phyloP scores from a whole-genome alignment of 2,329 filamentous ascomycete species.

The Zasmidium citrigriseum region DNA sequence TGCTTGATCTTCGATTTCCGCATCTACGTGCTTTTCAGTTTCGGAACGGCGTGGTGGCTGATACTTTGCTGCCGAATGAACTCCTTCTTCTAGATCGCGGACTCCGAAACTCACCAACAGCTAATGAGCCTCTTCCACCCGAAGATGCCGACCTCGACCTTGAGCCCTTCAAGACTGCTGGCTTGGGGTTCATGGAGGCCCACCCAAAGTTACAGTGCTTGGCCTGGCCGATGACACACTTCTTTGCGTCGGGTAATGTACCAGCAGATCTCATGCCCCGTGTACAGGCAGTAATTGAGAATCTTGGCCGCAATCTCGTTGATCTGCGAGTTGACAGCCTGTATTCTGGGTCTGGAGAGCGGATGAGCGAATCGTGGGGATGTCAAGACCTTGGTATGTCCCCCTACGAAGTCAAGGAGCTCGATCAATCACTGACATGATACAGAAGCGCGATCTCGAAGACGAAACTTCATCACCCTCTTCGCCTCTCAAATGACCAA shows the following conservation, averaged over 20 bases:
- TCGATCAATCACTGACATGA: background rate
- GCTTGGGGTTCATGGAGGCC: conserved; percentile 45
- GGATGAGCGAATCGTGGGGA: conserved; percentile 21
- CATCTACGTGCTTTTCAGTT: conserved; percentile 48
- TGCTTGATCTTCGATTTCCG: conserved; percentile 44
- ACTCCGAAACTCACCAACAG: background rate
- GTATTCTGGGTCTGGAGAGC: conserved; percentile 28
- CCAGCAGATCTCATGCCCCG: conserved; percentile 29
- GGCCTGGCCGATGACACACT: conserved; percentile 49
- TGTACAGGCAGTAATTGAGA: conserved; percentile 37
- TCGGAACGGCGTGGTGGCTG: conserved; percentile 43
- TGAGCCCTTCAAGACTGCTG: no score
- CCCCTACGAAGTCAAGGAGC: background rate
- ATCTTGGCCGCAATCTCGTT: conserved; percentile 41
- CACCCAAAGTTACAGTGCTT: conserved; percentile 47
- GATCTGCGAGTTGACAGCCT: conserved; percentile 45
- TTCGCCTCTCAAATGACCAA: conserved; percentile 45
- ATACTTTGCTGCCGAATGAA: conserved; percentile 38
- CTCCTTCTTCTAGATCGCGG: conserved; percentile 38
- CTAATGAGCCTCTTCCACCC: no score
- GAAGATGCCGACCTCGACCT: no score
- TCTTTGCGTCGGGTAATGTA: conserved; percentile 39
- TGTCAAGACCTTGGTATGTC: background rate
- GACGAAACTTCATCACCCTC: conserved; percentile 42
- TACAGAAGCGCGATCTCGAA: conserved; percentile 14